Percentiles rank a stretch among this genome's conserved stretches.
phyloP scores from a whole-genome alignment of 192 early-diverging fungal genomes.

The Coemansia sp. region DNA sequence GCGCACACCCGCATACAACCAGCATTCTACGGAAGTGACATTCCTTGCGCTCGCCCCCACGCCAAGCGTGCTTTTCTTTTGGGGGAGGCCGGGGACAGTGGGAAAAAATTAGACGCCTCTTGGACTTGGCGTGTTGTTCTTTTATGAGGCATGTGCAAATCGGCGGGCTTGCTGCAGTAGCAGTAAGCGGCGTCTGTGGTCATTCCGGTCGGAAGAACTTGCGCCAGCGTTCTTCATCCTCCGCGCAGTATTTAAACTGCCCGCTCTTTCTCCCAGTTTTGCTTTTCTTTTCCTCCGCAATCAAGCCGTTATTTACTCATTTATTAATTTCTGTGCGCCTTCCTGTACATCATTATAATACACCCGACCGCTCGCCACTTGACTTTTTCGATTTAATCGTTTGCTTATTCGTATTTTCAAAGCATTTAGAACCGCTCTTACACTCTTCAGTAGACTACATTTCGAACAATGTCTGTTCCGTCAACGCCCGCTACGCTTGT shows the following conservation, averaged over 20 bases:
- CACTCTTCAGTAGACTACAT: too few species aligned
- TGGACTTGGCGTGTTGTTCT: constrained; percentile 5
- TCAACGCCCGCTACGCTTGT: background rate
- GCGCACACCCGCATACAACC: too few species aligned
- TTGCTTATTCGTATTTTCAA: too few species aligned
- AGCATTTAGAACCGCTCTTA: too few species aligned
- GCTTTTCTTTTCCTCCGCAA: background rate
- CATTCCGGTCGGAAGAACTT: background rate
- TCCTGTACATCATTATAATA: background rate
- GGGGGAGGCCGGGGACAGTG: background rate
- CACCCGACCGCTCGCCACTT: too few species aligned
- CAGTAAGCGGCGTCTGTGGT: background rate
- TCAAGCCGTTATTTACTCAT: too few species aligned
- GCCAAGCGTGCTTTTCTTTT: constrained; percentile 1
- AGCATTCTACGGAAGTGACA: too few species aligned
- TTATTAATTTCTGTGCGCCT: too few species aligned
- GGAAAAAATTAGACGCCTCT: constrained; percentile 2
- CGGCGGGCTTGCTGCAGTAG: constrained; percentile 5
- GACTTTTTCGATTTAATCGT: too few species aligned
- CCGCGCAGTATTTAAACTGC: constrained; percentile 9
- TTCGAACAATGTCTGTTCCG: constrained; percentile 14
- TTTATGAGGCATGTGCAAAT: background rate
- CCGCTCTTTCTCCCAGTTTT: background rate
- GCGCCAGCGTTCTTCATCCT: background rate
- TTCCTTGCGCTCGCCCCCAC: background rate